Evolutionary conservation across 75 land plant species (phyloP).

Genomic region (Isoetes taiwanensis): DNA sequence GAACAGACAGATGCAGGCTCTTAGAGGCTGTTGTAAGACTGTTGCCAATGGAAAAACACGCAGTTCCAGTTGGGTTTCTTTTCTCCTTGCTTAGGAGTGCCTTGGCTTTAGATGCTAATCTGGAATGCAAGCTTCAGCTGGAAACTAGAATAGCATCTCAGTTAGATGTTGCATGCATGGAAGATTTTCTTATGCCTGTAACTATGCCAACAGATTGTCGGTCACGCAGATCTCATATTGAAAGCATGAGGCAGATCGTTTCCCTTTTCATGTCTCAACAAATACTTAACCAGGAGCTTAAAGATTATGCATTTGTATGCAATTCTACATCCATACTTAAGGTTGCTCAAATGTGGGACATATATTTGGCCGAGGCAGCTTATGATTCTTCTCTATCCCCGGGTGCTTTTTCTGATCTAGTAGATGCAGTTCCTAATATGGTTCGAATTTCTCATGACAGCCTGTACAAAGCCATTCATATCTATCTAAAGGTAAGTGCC

Average conservation of each 20-base stretch:
- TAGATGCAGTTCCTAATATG: not conserved
- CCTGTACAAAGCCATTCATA: not conserved
- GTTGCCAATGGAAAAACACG: constrained; percentile 3
- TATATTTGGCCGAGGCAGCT: not conserved
- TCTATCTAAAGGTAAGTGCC: not conserved
- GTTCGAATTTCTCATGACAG: not conserved
- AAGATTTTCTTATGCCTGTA: not conserved
- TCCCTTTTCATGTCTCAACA: not conserved
- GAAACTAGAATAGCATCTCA: not conserved
- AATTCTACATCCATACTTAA: not conserved
- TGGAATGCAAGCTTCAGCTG: not conserved
- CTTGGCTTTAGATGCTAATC: not conserved
- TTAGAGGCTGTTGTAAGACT: not conserved
- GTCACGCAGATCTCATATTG: not conserved
- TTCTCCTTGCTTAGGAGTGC: not conserved
- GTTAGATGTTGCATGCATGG: not conserved
- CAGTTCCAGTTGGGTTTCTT: not conserved
- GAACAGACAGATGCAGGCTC: constrained; percentile 2
- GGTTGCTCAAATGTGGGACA: not conserved
- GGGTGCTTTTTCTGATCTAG: not conserved
- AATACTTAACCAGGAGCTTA: not conserved
- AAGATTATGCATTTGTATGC: constrained; percentile 1
- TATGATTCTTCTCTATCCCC: not conserved
- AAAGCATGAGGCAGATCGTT: not conserved
- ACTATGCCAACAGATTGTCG: not conserved